A percentile compares a stretch with the other conserved stretches of the same genome.
These are phyloP conservation scores for Cercophora sp. DNA, from an alignment of 495 filamentous ascomycete genomes.

Conservation along the genomic window DNA sequence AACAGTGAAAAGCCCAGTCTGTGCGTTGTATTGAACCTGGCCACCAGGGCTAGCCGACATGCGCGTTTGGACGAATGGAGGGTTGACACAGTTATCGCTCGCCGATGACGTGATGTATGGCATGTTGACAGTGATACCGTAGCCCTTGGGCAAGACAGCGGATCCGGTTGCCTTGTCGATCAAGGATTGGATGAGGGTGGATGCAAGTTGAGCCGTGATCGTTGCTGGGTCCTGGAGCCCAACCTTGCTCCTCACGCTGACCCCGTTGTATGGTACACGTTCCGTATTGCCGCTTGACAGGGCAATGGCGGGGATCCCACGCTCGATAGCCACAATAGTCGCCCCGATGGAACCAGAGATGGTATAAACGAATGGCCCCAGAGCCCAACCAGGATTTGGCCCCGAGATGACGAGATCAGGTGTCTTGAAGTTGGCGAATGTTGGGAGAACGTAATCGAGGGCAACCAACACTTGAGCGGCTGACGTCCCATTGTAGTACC, in stretches of 20 bases:
- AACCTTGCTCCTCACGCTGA: constrained; percentile 25
- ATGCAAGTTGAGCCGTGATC: constrained; percentile 31
- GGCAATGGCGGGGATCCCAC: constrained; percentile 37
- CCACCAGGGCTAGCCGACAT: constrained; percentile 25
- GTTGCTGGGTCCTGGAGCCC: constrained; percentile 26
- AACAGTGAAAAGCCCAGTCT: constrained; percentile 35
- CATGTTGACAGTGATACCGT: constrained; percentile 36
- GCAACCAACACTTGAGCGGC: constrained; percentile 36
- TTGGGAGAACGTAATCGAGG: constrained; percentile 49
- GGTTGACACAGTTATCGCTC: constrained; percentile 27
- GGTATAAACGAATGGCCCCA: constrained; percentile 37
- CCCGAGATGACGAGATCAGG: constrained; percentile 40
- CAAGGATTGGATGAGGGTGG: constrained; percentile 30
- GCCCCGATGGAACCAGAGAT: constrained; percentile 36
- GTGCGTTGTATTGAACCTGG: constrained; percentile 26
- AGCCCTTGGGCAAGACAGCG: constrained; percentile 34
- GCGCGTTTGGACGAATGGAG: constrained; percentile 33
- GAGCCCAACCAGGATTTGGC: constrained; percentile 38
- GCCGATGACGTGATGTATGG: constrained; percentile 31
- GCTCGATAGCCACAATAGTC: constrained; percentile 35
- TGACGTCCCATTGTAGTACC: constrained; percentile 47
- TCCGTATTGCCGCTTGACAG: constrained; percentile 28
- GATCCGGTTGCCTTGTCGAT: constrained; percentile 24
- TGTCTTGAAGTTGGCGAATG: constrained; percentile 31
- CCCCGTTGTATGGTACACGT: constrained; percentile 18